phyloP scores from a whole-genome alignment of 495 filamentous ascomycete genomes.

The Mycothermus thermophilus region DNA sequence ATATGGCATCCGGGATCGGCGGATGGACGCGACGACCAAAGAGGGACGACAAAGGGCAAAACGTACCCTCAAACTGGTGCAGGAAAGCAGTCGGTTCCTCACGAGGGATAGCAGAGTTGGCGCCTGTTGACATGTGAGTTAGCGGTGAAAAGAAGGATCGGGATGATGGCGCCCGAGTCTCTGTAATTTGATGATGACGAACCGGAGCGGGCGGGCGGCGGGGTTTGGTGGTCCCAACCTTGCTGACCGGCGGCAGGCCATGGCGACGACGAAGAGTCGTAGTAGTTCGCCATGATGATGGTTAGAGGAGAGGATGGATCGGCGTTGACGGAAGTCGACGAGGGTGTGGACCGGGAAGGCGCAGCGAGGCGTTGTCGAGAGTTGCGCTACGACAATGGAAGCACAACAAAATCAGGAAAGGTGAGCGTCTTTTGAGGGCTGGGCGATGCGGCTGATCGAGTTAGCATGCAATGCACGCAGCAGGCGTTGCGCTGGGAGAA shows the following conservation, averaged over 20 bases:
- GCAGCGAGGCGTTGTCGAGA: conserved; percentile 17
- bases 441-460: too few species aligned
- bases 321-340: too few species aligned
- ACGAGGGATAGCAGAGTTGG: conserved; percentile 60
- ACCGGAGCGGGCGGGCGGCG: conserved; percentile 80
- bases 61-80: conserved; percentile 86
- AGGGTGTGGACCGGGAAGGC: conserved; percentile 22
- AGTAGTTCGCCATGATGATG: conserved; percentile 61
- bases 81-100: conserved; percentile 71
- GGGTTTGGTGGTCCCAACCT: conserved; percentile 65
- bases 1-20: too few species aligned
- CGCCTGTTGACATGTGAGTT: conserved; percentile 42
- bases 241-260: conserved; percentile 55
- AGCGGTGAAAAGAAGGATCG: too few species aligned
- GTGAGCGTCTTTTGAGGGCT: too few species aligned
- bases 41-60: too few species aligned
- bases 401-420: too few species aligned
- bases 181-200: too few species aligned
- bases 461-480: conserved; percentile 4
- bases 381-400: conserved; percentile 11
- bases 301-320: conserved; percentile 10
- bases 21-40: too few species aligned
- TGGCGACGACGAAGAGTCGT: conserved; percentile 73
- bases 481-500: conserved; percentile 1
- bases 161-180: too few species aligned